Base-by-base conservation (phyloP, 2,329 filamentous ascomycete species). In the Scopulariopsis brevicaulis region DNA sequence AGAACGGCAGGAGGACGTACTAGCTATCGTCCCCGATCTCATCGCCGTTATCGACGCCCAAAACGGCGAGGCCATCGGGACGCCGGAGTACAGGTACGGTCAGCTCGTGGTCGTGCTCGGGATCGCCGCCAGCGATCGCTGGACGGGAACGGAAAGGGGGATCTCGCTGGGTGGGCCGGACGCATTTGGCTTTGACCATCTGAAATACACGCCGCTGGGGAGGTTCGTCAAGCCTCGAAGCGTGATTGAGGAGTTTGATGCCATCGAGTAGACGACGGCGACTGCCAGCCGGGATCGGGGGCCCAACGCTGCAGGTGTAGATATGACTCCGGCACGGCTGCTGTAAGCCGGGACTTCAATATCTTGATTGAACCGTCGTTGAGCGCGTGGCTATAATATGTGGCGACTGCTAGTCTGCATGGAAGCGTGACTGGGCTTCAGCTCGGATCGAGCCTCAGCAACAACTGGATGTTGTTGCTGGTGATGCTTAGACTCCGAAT, bases 1-100 rank as follows among this genome's bases (percentile, higher is more conserved):
- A 20, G 55, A 56, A 37, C 28, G 50, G 8, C 51, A 53, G 62
- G 64, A 28, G 57, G 69, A 66, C 12, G 68, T 82, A 0, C 65
- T 84, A 1, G 77, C 77, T 1, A 73, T 79, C 1, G 81, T 82
- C 1, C 82, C 82, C 0, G 82, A 84, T 59, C 67, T 84, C 7
- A 78, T 84, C 57, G 72, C 74, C 0, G 71, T 83, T 10, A 74
- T 84, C 18, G 80, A 83, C 58, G 74, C 77, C 6, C 77, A 80
- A 60, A 80, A 77, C 11, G 81, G 80, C 32, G 74, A 80, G 61
- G 80, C 79, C 0, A 70, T 84, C 7, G 80, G 80, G 0, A 80
- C 77, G 0, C 80, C 77, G 0, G 81, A 84, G 62, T 83, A 82
- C 60, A 66, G 77, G 12, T 81, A 81, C 59, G 78, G 79, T 1